These are phyloP conservation scores for Erysimum cheiranthoides DNA, from an alignment of 345 rosid species.

Conservation along the genomic window DNA sequence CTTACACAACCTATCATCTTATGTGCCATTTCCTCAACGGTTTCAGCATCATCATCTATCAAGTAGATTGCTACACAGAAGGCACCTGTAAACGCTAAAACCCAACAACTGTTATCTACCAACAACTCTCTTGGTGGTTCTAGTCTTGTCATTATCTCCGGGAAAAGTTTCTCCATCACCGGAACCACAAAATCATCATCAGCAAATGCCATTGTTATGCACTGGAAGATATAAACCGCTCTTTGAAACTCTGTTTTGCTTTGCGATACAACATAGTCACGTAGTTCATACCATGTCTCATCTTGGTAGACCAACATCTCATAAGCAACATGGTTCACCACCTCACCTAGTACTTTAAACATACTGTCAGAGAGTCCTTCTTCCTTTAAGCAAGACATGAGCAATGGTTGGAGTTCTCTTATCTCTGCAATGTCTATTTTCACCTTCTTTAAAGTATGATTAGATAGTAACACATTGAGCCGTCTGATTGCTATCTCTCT, in stretches of 20 bases:
- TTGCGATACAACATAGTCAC: not conserved
- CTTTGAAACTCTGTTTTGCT: not conserved
- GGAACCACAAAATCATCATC: not conserved
- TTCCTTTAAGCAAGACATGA: conserved; percentile 5
- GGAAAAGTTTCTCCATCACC: not conserved
- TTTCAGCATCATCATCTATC: not conserved
- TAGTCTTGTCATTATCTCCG: conserved; percentile 5
- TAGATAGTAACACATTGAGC: not conserved
- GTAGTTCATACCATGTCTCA: not conserved
- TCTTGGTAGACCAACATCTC: not conserved
- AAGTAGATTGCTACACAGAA: conserved; percentile 2
- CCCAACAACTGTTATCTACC: conserved; percentile 4
- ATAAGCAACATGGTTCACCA: conserved; percentile 13
- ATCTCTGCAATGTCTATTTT: not conserved
- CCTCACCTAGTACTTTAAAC: conserved; percentile 26
- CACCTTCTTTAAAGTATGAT: not conserved
- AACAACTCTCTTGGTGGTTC: not conserved
- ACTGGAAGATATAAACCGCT: conserved; percentile 14
- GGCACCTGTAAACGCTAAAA: conserved; percentile 14
- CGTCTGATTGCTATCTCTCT: conserved; percentile 9
- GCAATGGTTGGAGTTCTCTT: conserved; percentile 15
- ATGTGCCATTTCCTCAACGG: not conserved
- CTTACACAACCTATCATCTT: not conserved
- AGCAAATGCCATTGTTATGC: not conserved
- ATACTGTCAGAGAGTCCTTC: conserved; percentile 15